Percentiles rank a stretch among this genome's conserved stretches.
These are phyloP conservation scores for Aristolochia californica DNA, from an alignment of 164 flowering plant genomes.

Conservation along the genomic window DNA sequence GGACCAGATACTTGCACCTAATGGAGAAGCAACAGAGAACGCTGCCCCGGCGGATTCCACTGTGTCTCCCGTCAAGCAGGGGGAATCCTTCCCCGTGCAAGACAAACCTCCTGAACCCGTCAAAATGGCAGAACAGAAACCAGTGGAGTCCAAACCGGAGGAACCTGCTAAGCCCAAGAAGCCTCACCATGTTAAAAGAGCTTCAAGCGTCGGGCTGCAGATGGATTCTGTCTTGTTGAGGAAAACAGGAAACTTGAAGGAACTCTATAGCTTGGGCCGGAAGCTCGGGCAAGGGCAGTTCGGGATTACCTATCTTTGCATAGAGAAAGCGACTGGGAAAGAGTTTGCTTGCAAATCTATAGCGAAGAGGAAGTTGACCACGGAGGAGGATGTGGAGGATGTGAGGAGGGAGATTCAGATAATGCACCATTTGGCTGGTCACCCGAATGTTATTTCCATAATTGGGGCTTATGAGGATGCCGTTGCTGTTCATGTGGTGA, in stretches of 20 bases:
- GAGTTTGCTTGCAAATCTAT: conserved; percentile 82
- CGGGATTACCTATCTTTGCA: conserved; percentile 63
- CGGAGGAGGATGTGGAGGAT: conserved; percentile 69
- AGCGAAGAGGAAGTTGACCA: conserved; percentile 54
- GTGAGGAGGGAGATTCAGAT: conserved; percentile 86
- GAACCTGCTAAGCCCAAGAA: conserved; percentile 22
- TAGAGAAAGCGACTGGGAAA: conserved; percentile 53
- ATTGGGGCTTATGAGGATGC: conserved; percentile 74
- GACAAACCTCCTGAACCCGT: conserved; percentile 35
- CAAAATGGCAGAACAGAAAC: conserved; percentile 20
- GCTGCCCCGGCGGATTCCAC: not conserved
- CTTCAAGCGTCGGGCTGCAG: conserved; percentile 48
- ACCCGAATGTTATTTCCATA: conserved; percentile 49
- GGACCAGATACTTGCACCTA: conserved; percentile 6
- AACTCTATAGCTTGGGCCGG: conserved; percentile 52
- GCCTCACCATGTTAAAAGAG: conserved; percentile 32
- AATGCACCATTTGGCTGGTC: conserved; percentile 75
- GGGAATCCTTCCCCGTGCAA: conserved; percentile 14
- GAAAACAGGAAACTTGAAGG: conserved; percentile 61
- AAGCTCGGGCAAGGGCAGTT: conserved; percentile 86
- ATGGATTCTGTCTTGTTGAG: conserved; percentile 46
- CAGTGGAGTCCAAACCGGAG: conserved; percentile 1
- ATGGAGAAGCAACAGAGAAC: conserved; percentile 3
- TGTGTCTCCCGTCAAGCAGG: not conserved
- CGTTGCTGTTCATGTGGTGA: conserved; percentile 78